Conservation (phyloP, 108 stramenopile species). For the Cyclotella sp. region DNA sequence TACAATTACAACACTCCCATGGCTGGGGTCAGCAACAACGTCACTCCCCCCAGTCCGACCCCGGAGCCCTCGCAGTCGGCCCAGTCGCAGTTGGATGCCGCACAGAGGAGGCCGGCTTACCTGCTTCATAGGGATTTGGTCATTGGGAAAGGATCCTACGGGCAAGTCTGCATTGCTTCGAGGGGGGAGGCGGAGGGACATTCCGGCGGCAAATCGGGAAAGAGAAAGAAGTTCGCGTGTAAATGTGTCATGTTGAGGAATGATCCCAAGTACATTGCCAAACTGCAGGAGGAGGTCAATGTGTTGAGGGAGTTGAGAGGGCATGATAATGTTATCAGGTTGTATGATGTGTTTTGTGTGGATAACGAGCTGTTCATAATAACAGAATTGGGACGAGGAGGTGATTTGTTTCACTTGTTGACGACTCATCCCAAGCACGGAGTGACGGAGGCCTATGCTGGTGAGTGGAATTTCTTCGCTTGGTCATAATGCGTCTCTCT, state of each 20-base stretch:
- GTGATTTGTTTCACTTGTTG: slow-evolving; percentile 90
- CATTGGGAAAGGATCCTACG: slow-evolving; percentile 91
- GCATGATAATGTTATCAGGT: slow-evolving; percentile 60
- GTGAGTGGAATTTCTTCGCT: slow-evolving; percentile 68
- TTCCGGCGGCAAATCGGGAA: slow-evolving; percentile 58
- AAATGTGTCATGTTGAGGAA: slow-evolving; percentile 91
- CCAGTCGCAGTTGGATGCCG: slow-evolving; percentile 36
- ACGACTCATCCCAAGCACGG: slow-evolving; percentile 94
- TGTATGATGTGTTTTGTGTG: slow-evolving; percentile 64
- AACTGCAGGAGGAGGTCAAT: slow-evolving; percentile 93
- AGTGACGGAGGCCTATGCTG: slow-evolving; percentile 91
- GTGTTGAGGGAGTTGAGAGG: slow-evolving; percentile 86
- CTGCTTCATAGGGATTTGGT: slow-evolving; percentile 89
- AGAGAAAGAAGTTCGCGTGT: slow-evolving; percentile 92
- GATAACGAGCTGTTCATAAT: slow-evolving; percentile 69
- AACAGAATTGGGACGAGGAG: slow-evolving; percentile 90
- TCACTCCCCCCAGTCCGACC: slow-evolving; percentile 38
- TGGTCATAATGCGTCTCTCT: too few species aligned
- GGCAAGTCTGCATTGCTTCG: slow-evolving; percentile 92
- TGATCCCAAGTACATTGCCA: slow-evolving; percentile 94
- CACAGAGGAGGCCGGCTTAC: slow-evolving; percentile 84
- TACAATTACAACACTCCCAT: slow-evolving; percentile 14
- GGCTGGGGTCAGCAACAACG: slow-evolving; percentile 24
- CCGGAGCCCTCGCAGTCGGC: slow-evolving; percentile 20
- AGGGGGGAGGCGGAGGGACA: slow-evolving; percentile 86